phyloP scores from a whole-genome alignment of 805 yeast species.

The Starmerella apicola region DNA sequence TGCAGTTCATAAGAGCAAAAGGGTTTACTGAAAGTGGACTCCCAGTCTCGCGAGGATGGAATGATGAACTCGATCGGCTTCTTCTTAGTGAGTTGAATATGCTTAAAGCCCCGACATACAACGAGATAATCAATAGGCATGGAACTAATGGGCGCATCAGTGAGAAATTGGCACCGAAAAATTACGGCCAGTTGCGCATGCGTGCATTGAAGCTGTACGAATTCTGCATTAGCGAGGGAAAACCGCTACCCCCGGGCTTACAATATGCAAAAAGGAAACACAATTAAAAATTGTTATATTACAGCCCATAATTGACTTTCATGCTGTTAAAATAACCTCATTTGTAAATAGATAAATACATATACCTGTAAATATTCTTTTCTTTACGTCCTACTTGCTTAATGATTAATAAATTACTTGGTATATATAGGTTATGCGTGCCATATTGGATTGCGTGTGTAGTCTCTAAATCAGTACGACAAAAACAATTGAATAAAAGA shows the following conservation, averaged over 20 bases:
- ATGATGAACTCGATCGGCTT: constrained; percentile 5
- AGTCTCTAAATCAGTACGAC: too few relatives aligned
- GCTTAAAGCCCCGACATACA: constrained; percentile 6
- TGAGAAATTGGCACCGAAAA: constrained; percentile 2
- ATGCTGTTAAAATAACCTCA: too few relatives aligned
- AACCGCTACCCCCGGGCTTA: constrained; percentile 4
- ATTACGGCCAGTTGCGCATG: constrained; percentile 6
- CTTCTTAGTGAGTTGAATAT: constrained; percentile 2
- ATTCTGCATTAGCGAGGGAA: constrained; percentile 5
- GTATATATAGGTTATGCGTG: too few relatives aligned
- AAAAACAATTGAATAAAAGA: too few relatives aligned
- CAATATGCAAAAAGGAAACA: constrained; percentile 6
- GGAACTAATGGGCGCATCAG: constrained; percentile 3
- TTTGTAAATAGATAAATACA: too few relatives aligned
- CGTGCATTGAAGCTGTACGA: constrained; percentile 8
- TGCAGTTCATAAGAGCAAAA: constrained; percentile 5
- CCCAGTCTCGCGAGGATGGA: constrained; percentile 10
- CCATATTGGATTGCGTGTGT: too few relatives aligned
- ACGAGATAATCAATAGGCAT: constrained; percentile 5
- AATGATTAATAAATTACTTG: too few relatives aligned
- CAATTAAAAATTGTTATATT: too few relatives aligned
- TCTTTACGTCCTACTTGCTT: too few relatives aligned
- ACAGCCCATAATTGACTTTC: too few relatives aligned
- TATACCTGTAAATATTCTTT: too few relatives aligned
- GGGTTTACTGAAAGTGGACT: constrained; percentile 6